A percentile compares a stretch with the other conserved stretches of the same genome.
These are phyloP conservation scores for Aspergillus cavernicola DNA, from an alignment of 495 filamentous ascomycete genomes.

Conservation along the genomic window DNA sequence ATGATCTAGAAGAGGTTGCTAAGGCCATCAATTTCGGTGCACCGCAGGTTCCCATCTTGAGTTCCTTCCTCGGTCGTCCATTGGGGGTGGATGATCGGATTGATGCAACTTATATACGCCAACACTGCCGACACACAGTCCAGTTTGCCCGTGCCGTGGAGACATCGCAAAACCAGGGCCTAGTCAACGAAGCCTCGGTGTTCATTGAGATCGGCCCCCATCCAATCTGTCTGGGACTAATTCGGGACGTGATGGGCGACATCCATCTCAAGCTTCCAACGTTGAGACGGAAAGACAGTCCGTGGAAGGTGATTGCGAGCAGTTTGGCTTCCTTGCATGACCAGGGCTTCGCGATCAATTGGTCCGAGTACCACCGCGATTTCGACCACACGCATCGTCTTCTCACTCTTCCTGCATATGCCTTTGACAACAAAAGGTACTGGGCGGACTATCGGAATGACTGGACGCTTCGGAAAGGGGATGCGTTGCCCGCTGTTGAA, in stretches of 20 bases:
- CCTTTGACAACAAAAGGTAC: conserved; percentile 33
- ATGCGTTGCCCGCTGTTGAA: neutral
- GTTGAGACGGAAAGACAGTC: conserved; percentile 32
- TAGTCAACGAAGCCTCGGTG: conserved; percentile 3
- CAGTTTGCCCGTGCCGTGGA: neutral
- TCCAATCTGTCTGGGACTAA: conserved; percentile 23
- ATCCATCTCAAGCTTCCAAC: conserved; percentile 42
- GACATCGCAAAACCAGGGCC: neutral
- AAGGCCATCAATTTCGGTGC: neutral
- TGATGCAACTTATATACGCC: neutral
- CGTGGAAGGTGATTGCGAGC: conserved; percentile 52
- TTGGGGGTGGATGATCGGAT: neutral
- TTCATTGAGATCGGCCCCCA: conserved; percentile 38
- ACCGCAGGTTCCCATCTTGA: neutral
- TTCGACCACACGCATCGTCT: conserved; percentile 49
- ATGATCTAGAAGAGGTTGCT: conserved; percentile 37
- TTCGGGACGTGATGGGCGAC: conserved; percentile 18
- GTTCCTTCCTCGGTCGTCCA: neutral
- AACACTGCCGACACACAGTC: neutral
- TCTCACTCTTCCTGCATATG: conserved; percentile 61
- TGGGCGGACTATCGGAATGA: conserved; percentile 35
- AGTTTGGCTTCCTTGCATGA: conserved; percentile 53
- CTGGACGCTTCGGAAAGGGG: conserved; percentile 30
- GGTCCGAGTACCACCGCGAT: conserved; percentile 64
- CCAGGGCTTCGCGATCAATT: conserved; percentile 55